Evolutionary conservation across 371 early-diverging fungal genomes (phyloP), one percentile per base, ranked within the genome.

Genomic region (Mucor piriformis): DNA sequence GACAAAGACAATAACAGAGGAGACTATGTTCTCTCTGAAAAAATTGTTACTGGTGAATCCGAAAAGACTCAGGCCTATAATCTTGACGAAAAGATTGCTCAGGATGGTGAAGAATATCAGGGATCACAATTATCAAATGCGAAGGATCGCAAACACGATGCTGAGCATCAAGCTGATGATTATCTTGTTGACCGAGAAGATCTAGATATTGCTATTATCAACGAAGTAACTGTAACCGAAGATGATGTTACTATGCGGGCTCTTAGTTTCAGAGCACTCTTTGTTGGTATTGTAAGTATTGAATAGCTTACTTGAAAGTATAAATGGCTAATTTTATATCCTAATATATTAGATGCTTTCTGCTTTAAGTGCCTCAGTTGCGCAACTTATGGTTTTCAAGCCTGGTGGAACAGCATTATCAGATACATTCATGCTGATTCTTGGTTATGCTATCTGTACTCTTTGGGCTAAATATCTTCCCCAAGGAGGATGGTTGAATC

Each of bases 301-400:
- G 21, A 32, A 12, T 13, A 1, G 27, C n/a, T 29, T 10, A 23
- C 7, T 21, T 43, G 18, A 43, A n/a, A n/a, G n/a, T n/a, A n/a
- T n/a, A n/a, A n/a, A n/a, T n/a, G n/a, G n/a, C n/a, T n/a, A n/a
- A n/a, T n/a, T n/a, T n/a, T n/a, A n/a, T n/a, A n/a, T n/a, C n/a
- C n/a, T n/a, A n/a, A n/a, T n/a, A n/a, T n/a, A n/a, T n/a, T n/a
- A n/a, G n/a, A n/a, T n/a, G n/a, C 59, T 79, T 12, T 70, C 71
- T 23, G 62, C 62, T 52, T 57, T 79, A 13, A 68, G 74, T 42
- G 64, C 79, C 4, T 72, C 79, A 0, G 74, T 79, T 5, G 54
- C 57, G 46, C 79, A 79, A 21, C 57, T 79, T 2, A 76, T 76
- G 73, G 12, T 56, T 2, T 79, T 79, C 44, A 79, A 79, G 50